Evolutionary conservation across 768 basidiomycete species (phyloP), one percentile per base, ranked within the genome.

Genomic region (Tubosaeta brunneosetosa): DNA sequence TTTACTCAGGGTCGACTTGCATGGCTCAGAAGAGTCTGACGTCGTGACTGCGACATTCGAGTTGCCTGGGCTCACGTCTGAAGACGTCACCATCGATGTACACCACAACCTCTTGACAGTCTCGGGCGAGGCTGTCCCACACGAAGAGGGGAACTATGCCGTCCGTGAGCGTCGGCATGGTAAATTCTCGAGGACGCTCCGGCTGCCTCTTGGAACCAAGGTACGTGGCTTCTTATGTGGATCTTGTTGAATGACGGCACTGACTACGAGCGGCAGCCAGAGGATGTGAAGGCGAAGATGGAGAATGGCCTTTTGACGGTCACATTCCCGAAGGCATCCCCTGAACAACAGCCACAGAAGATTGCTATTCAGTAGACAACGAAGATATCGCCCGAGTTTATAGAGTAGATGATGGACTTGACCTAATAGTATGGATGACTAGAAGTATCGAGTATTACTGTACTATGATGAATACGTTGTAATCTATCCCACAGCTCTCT

Each of bases 31-130:
- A 11, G 67, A 71, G 3, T 65, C 64, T 12, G 75, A 75, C 58
- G 51, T 57, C 25, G 74, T 80, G 37, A 79, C 76, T 7, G 79
- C 78, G 10, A 73, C 73, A 11, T 78, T 82, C 59, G 81, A 81
- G 60, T 68, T 79, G 1, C 13, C 80, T 78, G 12, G 12, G 1
- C 8, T 25, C 7, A 41, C 3, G 58, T 77, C 77, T 61, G 74
- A 77, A 46, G 70, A 76, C 47, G 71, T 81, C 49, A 64, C 62
- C 41, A 74, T 81, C 45, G 74, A 78, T 50, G 62, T 79, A 14
- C 68, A 73, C 44, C 71, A 76, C 47, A 68, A 72, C 47, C 71
- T 70, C 29, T 65, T 82, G 50, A 76, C 66, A 3, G 65, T 83
- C 17, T 74, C 76, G 0, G 80, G 77, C n/a, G 75, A 81, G 63